Conservation (phyloP, 2,329 filamentous ascomycete species). For the Penicillium sp. region DNA sequence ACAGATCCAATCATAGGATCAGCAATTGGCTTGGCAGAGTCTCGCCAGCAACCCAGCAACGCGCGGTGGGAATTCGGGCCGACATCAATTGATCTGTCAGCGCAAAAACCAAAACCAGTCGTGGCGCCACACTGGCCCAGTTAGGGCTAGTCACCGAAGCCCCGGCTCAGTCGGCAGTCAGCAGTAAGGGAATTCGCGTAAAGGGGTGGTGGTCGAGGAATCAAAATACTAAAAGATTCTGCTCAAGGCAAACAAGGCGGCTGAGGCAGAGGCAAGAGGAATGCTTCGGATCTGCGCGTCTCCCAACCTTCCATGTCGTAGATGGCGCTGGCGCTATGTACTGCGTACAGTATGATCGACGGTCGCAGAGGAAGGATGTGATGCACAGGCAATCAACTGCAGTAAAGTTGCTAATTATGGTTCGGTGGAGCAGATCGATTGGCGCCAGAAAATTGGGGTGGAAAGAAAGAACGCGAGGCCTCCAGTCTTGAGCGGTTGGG, state of each 20-base stretch:
- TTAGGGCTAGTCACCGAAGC: slow-evolving; percentile 2
- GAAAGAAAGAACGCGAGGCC: not conserved
- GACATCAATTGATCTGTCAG: not conserved
- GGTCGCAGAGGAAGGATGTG: not conserved
- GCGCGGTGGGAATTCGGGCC: not conserved
- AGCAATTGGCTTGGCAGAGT: not conserved
- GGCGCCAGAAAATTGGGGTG: slow-evolving; percentile 2
- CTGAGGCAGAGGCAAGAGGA: not conserved
- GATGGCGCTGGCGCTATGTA: slow-evolving; percentile 2
- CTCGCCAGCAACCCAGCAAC: not conserved
- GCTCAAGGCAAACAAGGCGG: not conserved
- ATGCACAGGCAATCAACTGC: not conserved
- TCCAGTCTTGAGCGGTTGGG: not conserved
- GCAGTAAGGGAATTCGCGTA: not conserved
- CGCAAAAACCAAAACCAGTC: not conserved
- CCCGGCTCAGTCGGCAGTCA: not conserved
- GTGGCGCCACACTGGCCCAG: slow-evolving; percentile 1
- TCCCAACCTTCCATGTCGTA: not conserved
- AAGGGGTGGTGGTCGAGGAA: not conserved
- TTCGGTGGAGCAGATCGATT: slow-evolving; percentile 1
- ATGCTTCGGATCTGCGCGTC: not conserved
- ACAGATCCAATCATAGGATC: not conserved
- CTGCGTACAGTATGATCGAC: slow-evolving; percentile 5
- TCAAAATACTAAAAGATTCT: no score
- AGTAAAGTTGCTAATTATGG: not conserved